Base-by-base conservation (phyloP, 2,329 filamentous ascomycete genomes). In the Stagonosporopsis chrysanthemi region DNA sequence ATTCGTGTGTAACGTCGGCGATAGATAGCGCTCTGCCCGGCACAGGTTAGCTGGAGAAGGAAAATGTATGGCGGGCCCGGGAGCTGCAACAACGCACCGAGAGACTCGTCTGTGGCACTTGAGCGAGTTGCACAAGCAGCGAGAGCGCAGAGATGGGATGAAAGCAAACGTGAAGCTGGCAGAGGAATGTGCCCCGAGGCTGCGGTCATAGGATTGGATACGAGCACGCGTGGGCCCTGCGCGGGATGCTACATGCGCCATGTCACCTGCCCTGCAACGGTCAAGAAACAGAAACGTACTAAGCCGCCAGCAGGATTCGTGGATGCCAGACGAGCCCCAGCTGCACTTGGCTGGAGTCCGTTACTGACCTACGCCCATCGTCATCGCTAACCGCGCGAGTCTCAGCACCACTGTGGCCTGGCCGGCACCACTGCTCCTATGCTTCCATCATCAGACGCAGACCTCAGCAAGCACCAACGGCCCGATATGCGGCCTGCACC, bases 1-100 rank as follows among this genome's bases (percentile, higher is more conserved):
- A 67, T 68, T 65, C 56, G 52, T 47, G 66, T 64, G 58, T 65
- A 65, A 59, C 53, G 63, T 58, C 61, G 59, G 62, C 50, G 60
- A 60, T 47, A 6, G 31, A 33, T 6, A 51, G 52, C 38, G 23
- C 45, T 52, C 49, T 53, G 54, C 47, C 4, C 47, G 17, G 48
- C 38, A 38, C 15, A 45, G 14, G 41, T 56, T 47, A 51, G 42
- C 41, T 46, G 46, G 40, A 47, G n/a, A 29, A 19, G 36, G 7
- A 48, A 53, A 36, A 36, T 26, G 35, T n/a, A 8, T 46, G 43
- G 51, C 28, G 38, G 31, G n/a, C 44, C 47, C 38, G 24, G 35
- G 43, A 52, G 45, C 55, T 31, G 49, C 55, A 58, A 9, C 17
- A 36, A 48, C 43, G 8, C 19, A 58, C 55, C 48, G 39, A 44